A percentile compares a stretch with the other conserved stretches of the same genome.
These are phyloP conservation scores for Martiniozyma abietophila DNA, from an alignment of 805 yeast species.

Conservation along the genomic window DNA sequence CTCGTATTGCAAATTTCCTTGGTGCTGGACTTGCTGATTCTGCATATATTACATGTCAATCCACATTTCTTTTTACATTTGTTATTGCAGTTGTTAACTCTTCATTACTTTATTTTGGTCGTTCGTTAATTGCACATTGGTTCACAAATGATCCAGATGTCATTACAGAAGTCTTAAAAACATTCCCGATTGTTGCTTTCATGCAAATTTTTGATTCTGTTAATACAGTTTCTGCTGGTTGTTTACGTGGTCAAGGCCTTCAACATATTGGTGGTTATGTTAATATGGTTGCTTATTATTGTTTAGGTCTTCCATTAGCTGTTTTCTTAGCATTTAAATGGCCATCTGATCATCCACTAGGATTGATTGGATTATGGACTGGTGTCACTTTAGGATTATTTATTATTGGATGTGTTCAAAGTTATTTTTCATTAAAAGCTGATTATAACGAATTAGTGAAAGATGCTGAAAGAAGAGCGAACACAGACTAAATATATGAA, in stretches of 20 bases:
- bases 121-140: slow-evolving; percentile 20
- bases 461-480: slow-evolving; percentile 31
- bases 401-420: slow-evolving; percentile 41
- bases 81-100: slow-evolving; percentile 19
- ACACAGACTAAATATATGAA: slow-evolving; percentile 16
- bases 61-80: slow-evolving; percentile 21
- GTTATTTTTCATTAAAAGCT: slow-evolving; percentile 37
- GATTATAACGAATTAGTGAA: slow-evolving; percentile 42
- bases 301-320: slow-evolving; percentile 61
- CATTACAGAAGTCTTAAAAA: slow-evolving; percentile 17
- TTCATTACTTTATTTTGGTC: slow-evolving; percentile 20
- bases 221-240: slow-evolving; percentile 42
- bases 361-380: slow-evolving; percentile 30
- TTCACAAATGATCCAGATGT: slow-evolving; percentile 26
- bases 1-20: slow-evolving; percentile 67
- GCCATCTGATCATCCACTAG: slow-evolving; percentile 27
- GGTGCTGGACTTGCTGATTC: slow-evolving; percentile 41
- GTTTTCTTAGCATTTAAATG: slow-evolving; percentile 44
- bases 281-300: slow-evolving; percentile 53
- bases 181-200: slow-evolving; percentile 25
- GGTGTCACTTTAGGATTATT: slow-evolving; percentile 27
- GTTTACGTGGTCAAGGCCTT: slow-evolving; percentile 49
- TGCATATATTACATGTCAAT: slow-evolving; percentile 21
- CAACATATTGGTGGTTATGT: slow-evolving; percentile 48
- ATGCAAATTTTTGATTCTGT: slow-evolving; percentile 42